Evolutionary conservation across 78 protist species (phyloP).

Genomic region (Monocercomonoides exilis): DNA sequence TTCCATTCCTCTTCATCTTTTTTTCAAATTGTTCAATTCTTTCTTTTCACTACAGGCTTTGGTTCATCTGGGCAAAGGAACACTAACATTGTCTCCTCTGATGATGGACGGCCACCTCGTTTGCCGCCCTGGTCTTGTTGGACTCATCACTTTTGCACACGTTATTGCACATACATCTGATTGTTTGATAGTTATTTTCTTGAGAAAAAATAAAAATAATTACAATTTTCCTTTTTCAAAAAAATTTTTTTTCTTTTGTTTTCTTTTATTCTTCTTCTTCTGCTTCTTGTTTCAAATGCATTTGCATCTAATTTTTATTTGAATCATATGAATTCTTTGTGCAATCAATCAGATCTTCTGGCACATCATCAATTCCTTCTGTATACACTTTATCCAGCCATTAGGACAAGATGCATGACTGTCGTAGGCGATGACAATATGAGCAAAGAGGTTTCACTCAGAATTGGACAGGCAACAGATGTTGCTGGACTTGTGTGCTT

Average conservation of each 20-base stretch:
- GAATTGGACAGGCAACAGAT: background rate
- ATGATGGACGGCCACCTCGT: conserved; percentile 69
- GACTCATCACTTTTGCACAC: background rate
- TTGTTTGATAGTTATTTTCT: too few relatives aligned
- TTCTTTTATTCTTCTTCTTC: conserved; percentile 8
- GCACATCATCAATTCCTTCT: background rate
- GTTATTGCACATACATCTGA: background rate
- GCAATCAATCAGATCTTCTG: background rate
- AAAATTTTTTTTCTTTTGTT: background rate
- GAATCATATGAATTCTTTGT: too few relatives aligned
- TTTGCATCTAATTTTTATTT: background rate
- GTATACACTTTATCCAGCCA: background rate
- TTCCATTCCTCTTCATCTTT: background rate
- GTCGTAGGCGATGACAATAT: background rate
- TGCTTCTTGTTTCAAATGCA: background rate
- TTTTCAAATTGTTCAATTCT: background rate
- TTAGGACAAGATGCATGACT: background rate
- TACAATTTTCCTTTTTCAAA: too few relatives aligned
- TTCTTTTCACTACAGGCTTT: conserved; percentile 55
- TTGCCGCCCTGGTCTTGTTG: conserved; percentile 52
- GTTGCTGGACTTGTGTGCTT: background rate
- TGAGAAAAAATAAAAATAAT: too few relatives aligned
- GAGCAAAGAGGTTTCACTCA: background rate
- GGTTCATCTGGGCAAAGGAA: conserved; percentile 90
- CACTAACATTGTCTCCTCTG: conserved; percentile 65